These are phyloP conservation scores for Lachnellula cervina DNA, from an alignment of 2,329 filamentous ascomycete species.

Conservation along the genomic window DNA sequence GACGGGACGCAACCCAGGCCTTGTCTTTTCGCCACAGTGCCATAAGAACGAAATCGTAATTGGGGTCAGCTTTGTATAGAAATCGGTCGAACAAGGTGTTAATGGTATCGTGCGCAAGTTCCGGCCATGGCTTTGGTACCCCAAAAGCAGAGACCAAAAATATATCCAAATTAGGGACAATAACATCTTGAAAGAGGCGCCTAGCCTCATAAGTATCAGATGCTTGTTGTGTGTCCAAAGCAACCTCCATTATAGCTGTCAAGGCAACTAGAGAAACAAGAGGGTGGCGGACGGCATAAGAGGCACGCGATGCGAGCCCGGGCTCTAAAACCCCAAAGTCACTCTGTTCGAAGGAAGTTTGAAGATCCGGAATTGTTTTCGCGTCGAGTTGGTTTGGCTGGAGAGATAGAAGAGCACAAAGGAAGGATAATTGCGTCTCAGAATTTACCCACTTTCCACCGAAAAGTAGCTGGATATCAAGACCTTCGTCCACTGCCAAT, in stretches of 20 bases:
- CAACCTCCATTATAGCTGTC: constrained; percentile 61
- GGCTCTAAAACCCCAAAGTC: constrained; percentile 59
- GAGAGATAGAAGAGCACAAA: constrained; percentile 78
- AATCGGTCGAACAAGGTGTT: constrained; percentile 79
- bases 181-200: constrained; percentile 61
- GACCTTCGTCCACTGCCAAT: constrained; percentile 58
- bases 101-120: constrained; percentile 68
- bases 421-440: constrained; percentile 88
- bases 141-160: constrained; percentile 75
- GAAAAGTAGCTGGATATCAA: constrained; percentile 89
- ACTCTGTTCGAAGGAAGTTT: constrained; percentile 66
- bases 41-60: constrained; percentile 84
- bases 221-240: constrained; percentile 55
- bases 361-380: constrained; percentile 75
- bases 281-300: constrained; percentile 73
- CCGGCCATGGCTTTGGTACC: constrained; percentile 71
- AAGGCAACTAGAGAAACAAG: constrained; percentile 85
- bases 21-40: constrained; percentile 89
- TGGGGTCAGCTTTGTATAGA: constrained; percentile 68
- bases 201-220: constrained; percentile 61
- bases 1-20: constrained; percentile 74
- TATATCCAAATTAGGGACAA: constrained; percentile 69
- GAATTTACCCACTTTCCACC: constrained; percentile 81
- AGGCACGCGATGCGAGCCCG: constrained; percentile 54
- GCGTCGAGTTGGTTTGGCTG: constrained; percentile 74